Base-by-base conservation (phyloP, 139 green algal genomes). In the Haematococcus lacustris region DNA sequence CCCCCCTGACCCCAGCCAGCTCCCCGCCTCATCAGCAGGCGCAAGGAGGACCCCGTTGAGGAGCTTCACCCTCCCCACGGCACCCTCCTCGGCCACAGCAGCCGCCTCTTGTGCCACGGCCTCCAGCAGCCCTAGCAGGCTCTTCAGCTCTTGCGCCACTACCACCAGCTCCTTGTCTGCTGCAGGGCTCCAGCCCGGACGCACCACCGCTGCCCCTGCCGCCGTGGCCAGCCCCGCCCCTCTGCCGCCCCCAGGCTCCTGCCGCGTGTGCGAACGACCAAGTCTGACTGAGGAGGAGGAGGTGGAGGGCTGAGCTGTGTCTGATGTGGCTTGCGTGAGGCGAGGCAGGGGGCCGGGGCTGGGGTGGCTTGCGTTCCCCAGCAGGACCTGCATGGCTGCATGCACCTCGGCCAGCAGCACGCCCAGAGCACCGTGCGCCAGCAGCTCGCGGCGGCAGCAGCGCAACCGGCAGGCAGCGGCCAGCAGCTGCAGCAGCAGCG, bases 121-220 rank as follows among this genome's bases (percentile, higher is more conserved):
- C 66, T 81, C 73, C 32, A 91, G 70, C 37, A 82, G 35, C 39
- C 68, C 39, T 25, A 82, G 68, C 70, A 91, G 71, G 35, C 60
- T 37, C 62, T 77, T 71, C 72, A 91, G 70, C 63, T 47, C 59
- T n/a, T n/a, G n/a, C n/a, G n/a, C n/a, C n/a, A n/a, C n/a, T n/a
- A n/a, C n/a, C n/a, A n/a, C n/a, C 65, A 30, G 23, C 47, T 38
- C 4, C 61, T 40, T 63, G 68, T 41, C 37, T 62, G 38, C 6
- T 66, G 76, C 34, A 28, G 32, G 35, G 38, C 26, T 30, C 7
- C 33, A 34, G 2, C 30, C 70, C 33, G 13, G 57, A 41, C 7
- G 51, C 7, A 33, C 72, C 33, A 53, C 64, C 51, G 73, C 64
- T n/a, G n/a, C n/a, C n/a, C n/a, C n/a, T n/a, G n/a, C n/a, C n/a